phyloP scores from a whole-genome alignment of 169 alveolate genomes.

The Eimeria tenella region DNA sequence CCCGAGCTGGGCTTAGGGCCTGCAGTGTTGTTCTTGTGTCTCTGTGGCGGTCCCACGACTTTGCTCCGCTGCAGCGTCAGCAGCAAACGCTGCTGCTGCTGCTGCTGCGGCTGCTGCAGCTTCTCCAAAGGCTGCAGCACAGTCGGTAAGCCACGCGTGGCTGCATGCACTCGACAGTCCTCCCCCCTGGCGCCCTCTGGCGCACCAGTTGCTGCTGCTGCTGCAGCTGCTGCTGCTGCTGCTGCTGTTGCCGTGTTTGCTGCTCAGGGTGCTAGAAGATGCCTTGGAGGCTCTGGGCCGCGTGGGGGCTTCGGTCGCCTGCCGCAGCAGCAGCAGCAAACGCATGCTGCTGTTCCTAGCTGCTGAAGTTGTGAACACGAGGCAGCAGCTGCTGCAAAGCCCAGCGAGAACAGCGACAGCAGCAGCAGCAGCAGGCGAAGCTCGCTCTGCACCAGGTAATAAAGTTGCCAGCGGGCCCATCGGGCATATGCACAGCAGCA shows the following conservation, averaged over 20 bases:
- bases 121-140: conserved; percentile 16
- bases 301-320: background rate
- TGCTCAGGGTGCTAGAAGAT: conserved; percentile 32
- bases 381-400: conserved; percentile 48
- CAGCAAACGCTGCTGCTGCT: conserved; percentile 36
- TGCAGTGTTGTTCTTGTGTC: background rate
- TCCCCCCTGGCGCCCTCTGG: background rate
- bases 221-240: background rate
- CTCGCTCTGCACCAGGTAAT: background rate
- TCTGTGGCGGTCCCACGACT: conserved; percentile 28
- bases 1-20: conserved; percentile 24
- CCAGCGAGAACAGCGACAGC: background rate
- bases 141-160: background rate
- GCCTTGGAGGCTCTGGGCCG: conserved; percentile 25
- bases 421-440: background rate
- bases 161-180: background rate
- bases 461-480: background rate
- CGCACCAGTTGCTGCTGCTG: background rate
- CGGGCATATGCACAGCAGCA: no score
- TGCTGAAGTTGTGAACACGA: conserved; percentile 10
- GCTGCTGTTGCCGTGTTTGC: background rate
- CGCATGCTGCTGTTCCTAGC: conserved; percentile 41
- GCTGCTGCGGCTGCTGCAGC: conserved; percentile 48
- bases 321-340: conserved; percentile 63
- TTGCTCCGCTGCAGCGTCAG: conserved; percentile 51